These are phyloP conservation scores for Coffea canephora DNA, from an alignment of 257 asterid genomes.

Conservation along the genomic window DNA sequence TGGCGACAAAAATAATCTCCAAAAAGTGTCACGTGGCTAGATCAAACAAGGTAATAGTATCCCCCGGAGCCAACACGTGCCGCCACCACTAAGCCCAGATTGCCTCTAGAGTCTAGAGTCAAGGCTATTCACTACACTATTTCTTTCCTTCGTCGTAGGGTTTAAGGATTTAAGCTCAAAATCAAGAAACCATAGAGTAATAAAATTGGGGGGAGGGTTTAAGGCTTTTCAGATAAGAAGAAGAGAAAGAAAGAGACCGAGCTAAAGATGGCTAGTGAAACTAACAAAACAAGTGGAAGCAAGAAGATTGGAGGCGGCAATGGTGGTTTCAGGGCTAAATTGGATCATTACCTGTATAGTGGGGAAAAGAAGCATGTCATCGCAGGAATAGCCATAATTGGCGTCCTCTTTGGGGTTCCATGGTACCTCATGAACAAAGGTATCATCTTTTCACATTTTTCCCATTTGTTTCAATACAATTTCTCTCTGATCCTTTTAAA, in stretches of 20 bases:
- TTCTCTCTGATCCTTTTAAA: not conserved
- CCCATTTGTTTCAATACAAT: not conserved
- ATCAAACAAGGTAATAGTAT: not conserved
- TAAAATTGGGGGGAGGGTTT: slow-evolving; percentile 3
- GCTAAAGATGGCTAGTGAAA: slow-evolving; percentile 42
- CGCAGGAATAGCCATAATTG: slow-evolving; percentile 73
- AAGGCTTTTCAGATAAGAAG: too few species aligned
- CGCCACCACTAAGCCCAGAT: too few species aligned
- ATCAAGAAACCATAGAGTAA: not conserved
- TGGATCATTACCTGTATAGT: slow-evolving; percentile 61
- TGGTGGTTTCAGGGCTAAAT: slow-evolving; percentile 54
- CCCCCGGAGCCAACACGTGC: slow-evolving; percentile 6
- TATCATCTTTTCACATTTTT: slow-evolving; percentile 15
- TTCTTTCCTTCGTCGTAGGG: not conserved
- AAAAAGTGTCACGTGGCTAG: slow-evolving; percentile 7
- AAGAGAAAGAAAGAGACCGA: not conserved
- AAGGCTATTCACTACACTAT: not conserved
- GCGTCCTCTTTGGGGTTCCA: slow-evolving; percentile 68
- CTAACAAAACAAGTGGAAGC: slow-evolving; percentile 39
- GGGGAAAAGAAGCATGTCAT: slow-evolving; percentile 87
- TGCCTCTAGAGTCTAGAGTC: too few species aligned
- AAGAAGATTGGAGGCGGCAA: slow-evolving; percentile 37
- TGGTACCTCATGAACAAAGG: slow-evolving; percentile 90
- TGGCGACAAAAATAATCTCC: not conserved
- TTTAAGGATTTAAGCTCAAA: slow-evolving; percentile 21